These are phyloP conservation scores for Penicillium nordicum DNA, from an alignment of 2,329 filamentous ascomycete species.

Conservation along the genomic window DNA sequence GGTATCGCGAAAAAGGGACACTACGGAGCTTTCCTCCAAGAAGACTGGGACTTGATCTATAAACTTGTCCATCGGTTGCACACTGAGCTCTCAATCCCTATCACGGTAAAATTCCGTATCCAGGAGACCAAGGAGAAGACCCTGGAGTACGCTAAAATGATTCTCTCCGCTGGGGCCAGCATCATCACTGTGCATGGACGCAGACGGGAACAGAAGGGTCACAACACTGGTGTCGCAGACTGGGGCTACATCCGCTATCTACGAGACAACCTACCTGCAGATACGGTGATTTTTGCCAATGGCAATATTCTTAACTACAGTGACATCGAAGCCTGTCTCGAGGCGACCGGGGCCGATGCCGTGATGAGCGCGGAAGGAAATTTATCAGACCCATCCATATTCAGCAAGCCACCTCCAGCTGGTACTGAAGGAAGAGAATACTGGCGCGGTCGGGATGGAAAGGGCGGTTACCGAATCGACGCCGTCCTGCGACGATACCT, in stretches of 20 bases:
- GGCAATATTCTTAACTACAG: constrained; percentile 82
- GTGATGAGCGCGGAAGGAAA: constrained; percentile 98
- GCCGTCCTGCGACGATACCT: constrained; percentile 83
- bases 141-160: constrained; percentile 81
- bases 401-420: constrained; percentile 62
- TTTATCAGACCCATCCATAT: constrained; percentile 85
- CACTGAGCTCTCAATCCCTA: constrained; percentile 70
- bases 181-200: constrained; percentile 92
- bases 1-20: constrained; percentile 87
- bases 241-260: constrained; percentile 83
- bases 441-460: constrained; percentile 75
- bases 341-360: constrained; percentile 81
- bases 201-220: constrained; percentile 87
- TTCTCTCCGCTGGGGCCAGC: constrained; percentile 82
- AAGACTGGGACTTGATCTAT: constrained; percentile 80
- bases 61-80: constrained; percentile 81
- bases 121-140: constrained; percentile 84
- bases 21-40: constrained; percentile 93
- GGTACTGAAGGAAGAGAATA: constrained; percentile 74
- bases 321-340: constrained; percentile 74
- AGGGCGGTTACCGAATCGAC: constrained; percentile 83
- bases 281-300: constrained; percentile 95
- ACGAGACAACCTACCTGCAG: constrained; percentile 74
- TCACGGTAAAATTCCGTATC: constrained; percentile 93
- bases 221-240: constrained; percentile 88